Conservation (phyloP, 176 grass and related monocot genomes). For the Puccinellia tenuiflora region DNA sequence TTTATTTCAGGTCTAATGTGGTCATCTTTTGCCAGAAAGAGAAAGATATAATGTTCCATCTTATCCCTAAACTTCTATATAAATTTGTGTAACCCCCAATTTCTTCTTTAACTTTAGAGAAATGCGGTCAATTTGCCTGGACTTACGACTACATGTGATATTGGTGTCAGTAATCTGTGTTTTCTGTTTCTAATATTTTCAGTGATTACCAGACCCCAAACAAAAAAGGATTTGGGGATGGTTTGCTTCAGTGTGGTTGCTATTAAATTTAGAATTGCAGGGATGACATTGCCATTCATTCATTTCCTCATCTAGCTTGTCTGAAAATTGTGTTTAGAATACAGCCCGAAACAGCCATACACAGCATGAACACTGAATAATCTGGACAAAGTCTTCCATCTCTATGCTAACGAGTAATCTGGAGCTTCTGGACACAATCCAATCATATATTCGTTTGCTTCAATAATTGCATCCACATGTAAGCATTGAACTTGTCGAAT, state of each 20-base stretch:
- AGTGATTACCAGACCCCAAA: not conserved
- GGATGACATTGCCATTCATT: not conserved
- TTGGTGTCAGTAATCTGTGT: not conserved
- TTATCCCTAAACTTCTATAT: not conserved
- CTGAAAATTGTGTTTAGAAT: not conserved
- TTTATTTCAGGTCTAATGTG: not conserved
- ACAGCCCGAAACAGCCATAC: not conserved
- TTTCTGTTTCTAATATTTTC: not conserved
- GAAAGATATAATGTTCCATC: not conserved
- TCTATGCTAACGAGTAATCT: not conserved
- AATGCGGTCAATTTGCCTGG: not conserved
- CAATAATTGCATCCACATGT: conserved; percentile 12
- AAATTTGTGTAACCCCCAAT: not conserved
- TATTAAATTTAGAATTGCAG: not conserved
- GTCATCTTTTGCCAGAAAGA: not conserved
- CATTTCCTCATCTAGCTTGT: not conserved
- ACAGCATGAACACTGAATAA: not conserved
- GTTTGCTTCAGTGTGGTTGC: not conserved
- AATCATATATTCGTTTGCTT: not conserved
- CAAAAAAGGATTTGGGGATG: not conserved
- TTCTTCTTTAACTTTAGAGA: not conserved
- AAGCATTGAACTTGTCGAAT: not conserved
- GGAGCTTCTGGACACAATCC: not conserved
- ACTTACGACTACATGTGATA: not conserved
- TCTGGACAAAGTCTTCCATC: not conserved